Base-by-base conservation (phyloP, 2,329 filamentous ascomycete genomes). In the Fusarium sp. region DNA sequence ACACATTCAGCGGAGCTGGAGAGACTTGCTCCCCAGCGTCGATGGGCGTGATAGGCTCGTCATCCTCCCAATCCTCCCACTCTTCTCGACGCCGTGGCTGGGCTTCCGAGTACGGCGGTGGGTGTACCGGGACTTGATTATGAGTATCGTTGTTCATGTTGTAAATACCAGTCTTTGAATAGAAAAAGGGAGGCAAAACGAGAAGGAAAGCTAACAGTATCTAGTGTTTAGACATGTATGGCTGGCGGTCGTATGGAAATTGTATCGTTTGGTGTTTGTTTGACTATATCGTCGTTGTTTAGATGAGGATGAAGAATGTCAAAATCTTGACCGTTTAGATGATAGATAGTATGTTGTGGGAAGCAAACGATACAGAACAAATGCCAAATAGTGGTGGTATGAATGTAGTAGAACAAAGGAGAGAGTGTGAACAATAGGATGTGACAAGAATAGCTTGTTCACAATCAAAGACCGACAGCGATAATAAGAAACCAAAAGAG, bases 41-140 rank as follows among this genome's bases (percentile, higher is more conserved):
- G 61, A 84, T 82, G 41, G 83, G 82, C 17, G 84, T 84, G 28
- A 83, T 61, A 36, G 81, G 80, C 47, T 86, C 83, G 56, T 88
- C 85, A 68, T 87, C 86, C 62, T 87, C 85, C 87, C 87, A 89
- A 34, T 88, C 85, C 67, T 88, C 87, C 87, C 87, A 88, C 14
- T 88, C 85, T 20, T 87, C 84, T 55, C 73, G 79, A 45, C 68
- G 74, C 60, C 57, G 62, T 32, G 58, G 67, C 70, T 60, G 74
- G 67, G 54, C 66, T 72, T 69, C 62, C 57, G 66, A 70, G 42
- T 68, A 72, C 45, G 52, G 68, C 55, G 56, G 72, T 34, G 77
- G 67, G 56, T 70, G 51, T 36, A 44, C 41, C 51, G 60, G 68
- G 34, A 69, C 67, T 50, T 68, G 64, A 57, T 66, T 48, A 24